phyloP scores from a whole-genome alignment of 768 basidiomycete genomes.

The Boletus speciosus region DNA sequence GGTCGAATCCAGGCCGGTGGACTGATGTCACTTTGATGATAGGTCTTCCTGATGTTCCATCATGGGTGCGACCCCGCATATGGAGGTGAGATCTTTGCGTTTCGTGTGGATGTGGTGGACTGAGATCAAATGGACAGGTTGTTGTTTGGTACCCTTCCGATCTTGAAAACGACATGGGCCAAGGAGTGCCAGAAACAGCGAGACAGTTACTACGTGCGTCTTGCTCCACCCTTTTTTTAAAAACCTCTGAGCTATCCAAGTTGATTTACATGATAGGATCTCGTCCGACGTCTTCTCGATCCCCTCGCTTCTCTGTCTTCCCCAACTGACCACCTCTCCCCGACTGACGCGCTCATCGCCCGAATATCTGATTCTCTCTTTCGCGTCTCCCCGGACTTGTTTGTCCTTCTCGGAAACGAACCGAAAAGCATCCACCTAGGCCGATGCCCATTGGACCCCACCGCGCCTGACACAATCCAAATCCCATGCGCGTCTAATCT shows the following conservation, averaged over 20 bases:
- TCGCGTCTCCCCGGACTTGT: constrained; percentile 49
- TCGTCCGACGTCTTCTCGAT: constrained; percentile 59
- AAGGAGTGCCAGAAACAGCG: constrained; percentile 56
- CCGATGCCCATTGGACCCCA: constrained; percentile 50
- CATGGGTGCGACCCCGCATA: constrained; percentile 71
- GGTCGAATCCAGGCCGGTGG: neutral
- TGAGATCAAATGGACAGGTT: constrained; percentile 38
- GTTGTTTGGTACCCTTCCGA: constrained; percentile 59
- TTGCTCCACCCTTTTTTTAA: neutral
- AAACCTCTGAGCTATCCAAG: neutral
- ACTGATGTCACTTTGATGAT: constrained; percentile 3
- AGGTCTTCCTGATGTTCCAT: constrained; percentile 74
- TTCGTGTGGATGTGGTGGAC: neutral
- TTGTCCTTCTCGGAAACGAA: constrained; percentile 48
- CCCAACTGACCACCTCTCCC: constrained; percentile 37
- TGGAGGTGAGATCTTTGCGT: constrained; percentile 57
- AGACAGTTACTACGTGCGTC: constrained; percentile 68
- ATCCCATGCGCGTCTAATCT: constrained; percentile 51
- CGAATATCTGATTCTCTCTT: constrained; percentile 54
- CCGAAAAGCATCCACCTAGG: constrained; percentile 37
- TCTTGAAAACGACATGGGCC: constrained; percentile 56
- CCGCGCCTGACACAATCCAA: constrained; percentile 43
- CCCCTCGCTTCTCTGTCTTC: constrained; percentile 47
- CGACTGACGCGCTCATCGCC: constrained; percentile 47
- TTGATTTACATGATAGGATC: constrained; percentile 45